Base-by-base conservation (phyloP, 1,284 basidiomycete genomes). In the Marasmius oreades region DNA sequence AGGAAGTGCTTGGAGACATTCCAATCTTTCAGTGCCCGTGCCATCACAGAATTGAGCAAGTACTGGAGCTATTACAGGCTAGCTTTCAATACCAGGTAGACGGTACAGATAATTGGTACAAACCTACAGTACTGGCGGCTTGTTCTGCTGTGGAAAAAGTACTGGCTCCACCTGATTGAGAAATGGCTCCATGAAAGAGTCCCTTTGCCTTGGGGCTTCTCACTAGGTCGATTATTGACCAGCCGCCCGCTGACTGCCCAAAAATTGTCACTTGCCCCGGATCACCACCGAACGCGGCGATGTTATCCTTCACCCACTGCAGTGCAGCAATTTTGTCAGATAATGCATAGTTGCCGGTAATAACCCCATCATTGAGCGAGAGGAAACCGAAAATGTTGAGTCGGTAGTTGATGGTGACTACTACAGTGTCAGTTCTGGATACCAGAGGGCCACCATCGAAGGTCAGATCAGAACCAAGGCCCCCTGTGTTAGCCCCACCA, bases 371-470 rank as follows among this genome's bases (percentile, higher is more conserved):
- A 36, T 65, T 61, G 34, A 75, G 63, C 5, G 71, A 70, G 45
- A 77, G 70, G 63, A 75, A 77, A 22, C 76, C 76, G 37, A 77
- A 69, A 11, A 72, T 76, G 23, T 69, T 70, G 33, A 74, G 66
- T n/a, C 73, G 75, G 64, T 80, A 79, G 67, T 80, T 77, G 66
- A 77, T 73, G 7, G 72, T 73, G 52, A 80, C 75, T 6, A 80
- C 63, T 1, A 80, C 76, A n/a, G 78, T 70, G 57, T 80, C 77
- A 0, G 73, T 73, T 11, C 77, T 70, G 5, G 73, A 74, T 7
- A 73, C 72, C 28, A 80, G 64, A 28, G 67, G 70, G 5, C 74
- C 75, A 23, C 77, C 73, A 42, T 78, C 78, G 63, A 77, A 77
- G 7, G 73, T 64, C 5, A 61, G 51, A 47, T 72, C 70, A 5